These are phyloP conservation scores for Stentor roeselii DNA, from an alignment of 73 alveolate genomes.

Conservation along the genomic window DNA sequence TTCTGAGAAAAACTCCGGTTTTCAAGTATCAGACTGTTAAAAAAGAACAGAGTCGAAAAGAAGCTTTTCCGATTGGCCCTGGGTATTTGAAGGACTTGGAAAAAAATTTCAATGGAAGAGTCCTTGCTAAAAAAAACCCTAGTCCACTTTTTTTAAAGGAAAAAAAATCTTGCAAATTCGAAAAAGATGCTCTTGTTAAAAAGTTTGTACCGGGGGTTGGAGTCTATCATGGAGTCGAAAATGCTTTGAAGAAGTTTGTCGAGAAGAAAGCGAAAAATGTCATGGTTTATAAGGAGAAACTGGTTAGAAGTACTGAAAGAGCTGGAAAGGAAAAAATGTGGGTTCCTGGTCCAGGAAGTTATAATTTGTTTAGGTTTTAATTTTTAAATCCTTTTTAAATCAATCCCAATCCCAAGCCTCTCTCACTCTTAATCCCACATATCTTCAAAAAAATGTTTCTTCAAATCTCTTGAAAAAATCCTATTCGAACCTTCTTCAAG, in stretches of 20 bases:
- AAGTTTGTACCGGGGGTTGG: slow-evolving; percentile 22
- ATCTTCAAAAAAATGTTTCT: no score
- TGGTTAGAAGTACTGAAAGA: background rate
- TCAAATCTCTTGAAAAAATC: no score
- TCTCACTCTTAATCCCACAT: no score
- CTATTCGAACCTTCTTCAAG: no score
- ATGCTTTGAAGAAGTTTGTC: background rate
- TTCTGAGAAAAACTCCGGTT: background rate
- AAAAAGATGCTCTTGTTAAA: background rate
- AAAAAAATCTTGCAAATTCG: background rate
- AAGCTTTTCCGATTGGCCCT: background rate
- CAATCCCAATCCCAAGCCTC: no score
- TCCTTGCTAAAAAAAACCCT: background rate
- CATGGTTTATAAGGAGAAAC: background rate
- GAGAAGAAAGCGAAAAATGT: background rate
- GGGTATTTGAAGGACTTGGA: slow-evolving; percentile 14
- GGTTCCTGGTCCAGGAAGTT: slow-evolving; percentile 26
- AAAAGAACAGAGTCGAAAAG: background rate
- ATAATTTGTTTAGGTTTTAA: background rate
- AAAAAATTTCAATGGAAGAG: background rate
- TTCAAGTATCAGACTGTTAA: slow-evolving; percentile 6
- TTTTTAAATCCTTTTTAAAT: no score
- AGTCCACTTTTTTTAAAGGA: background rate
- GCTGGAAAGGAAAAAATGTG: background rate
- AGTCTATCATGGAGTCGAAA: background rate